phyloP scores from a whole-genome alignment of 176 grass and related monocot species.

The Aechmea fasciata region DNA sequence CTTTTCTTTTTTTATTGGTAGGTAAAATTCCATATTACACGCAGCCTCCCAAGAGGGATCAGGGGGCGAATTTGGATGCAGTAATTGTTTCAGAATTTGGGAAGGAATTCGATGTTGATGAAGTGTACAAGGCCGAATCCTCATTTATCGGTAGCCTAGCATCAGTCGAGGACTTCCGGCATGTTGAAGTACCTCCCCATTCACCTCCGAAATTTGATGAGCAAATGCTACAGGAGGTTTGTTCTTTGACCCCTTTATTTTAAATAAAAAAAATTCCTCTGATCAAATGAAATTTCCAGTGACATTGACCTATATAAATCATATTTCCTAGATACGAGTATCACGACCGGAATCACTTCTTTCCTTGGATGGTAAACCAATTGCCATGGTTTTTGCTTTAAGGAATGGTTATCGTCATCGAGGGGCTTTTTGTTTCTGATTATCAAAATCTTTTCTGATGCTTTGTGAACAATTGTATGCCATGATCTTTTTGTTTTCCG shows the following conservation, averaged over 20 bases:
- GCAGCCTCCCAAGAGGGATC: slow-evolving; percentile 56
- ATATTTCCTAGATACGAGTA: neutral
- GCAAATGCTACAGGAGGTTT: slow-evolving; percentile 51
- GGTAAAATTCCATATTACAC: slow-evolving; percentile 97
- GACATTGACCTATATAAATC: neutral
- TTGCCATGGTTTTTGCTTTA: too few relatives aligned
- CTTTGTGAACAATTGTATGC: too few relatives aligned
- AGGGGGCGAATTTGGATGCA: slow-evolving; percentile 33
- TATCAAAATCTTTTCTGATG: too few relatives aligned
- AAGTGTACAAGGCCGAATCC: slow-evolving; percentile 70
- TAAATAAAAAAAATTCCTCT: slow-evolving; percentile 11
- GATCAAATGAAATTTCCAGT: slow-evolving; percentile 8
- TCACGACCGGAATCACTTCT: neutral
- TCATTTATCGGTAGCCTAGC: slow-evolving; percentile 70
- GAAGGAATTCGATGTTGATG: slow-evolving; percentile 73
- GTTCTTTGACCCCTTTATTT: neutral
- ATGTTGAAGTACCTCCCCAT: slow-evolving; percentile 72
- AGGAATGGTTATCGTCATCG: too few relatives aligned
- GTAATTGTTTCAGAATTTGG: slow-evolving; percentile 58
- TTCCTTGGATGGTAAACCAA: too few relatives aligned
- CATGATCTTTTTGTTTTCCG: too few relatives aligned
- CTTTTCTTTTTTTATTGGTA: slow-evolving; percentile 17
- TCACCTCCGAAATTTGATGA: slow-evolving; percentile 59
- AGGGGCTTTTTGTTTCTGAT: too few relatives aligned
- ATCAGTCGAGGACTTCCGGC: slow-evolving; percentile 65